Base-by-base conservation (phyloP, 1,284 basidiomycete species). In the Golubevia pallescens region DNA sequence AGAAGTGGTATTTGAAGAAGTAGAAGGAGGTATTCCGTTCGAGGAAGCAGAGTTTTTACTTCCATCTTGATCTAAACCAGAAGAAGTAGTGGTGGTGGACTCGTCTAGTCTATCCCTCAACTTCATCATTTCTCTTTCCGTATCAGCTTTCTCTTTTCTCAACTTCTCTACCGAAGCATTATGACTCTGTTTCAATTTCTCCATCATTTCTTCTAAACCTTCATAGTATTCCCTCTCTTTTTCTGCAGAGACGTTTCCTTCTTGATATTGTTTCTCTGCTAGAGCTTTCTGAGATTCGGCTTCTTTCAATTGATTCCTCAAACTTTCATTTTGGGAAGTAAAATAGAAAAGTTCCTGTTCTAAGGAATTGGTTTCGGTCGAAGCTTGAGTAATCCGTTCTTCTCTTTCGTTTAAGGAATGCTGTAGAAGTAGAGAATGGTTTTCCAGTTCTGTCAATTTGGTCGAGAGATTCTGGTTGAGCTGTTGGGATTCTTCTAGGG, bases 191-290 rank as follows among this genome's bases (percentile, higher is more conserved):
- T 77, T 77, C 32, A 77, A 74, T 3, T 72, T 70, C 48, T 71
- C 70, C 56, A 80, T 69, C 3, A 78, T 69, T 1, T 62, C 67
- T 48, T 78, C 77, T n/a, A 70, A 73, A 34, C 78, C 77, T 16
- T 60, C 57, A 59, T 72, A 78, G 66, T 76, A 78, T 60, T 80
- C 73, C 2, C 78, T 63, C 60, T 80, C 78, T 65, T 78, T 80
- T 61, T 80, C 78, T 64, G 70, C 64, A 53, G 75, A 77, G 19
- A 72, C 67, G 3, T 63, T 75, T 48, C 42, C 59, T 72, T 58
- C 6, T 28, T 38, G 24, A 24, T 28, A 23, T 19, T 60, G 38
- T 10, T 21, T 23, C n/a, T 14, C 51, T 21, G 28, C 34, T 19
- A 32, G 20, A 7, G 42, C 8, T 16, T 48, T 48, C 16, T 48